These are phyloP conservation scores for Zygosaccharomyces siamensis DNA, from an alignment of 805 yeast genomes.

Conservation along the genomic window DNA sequence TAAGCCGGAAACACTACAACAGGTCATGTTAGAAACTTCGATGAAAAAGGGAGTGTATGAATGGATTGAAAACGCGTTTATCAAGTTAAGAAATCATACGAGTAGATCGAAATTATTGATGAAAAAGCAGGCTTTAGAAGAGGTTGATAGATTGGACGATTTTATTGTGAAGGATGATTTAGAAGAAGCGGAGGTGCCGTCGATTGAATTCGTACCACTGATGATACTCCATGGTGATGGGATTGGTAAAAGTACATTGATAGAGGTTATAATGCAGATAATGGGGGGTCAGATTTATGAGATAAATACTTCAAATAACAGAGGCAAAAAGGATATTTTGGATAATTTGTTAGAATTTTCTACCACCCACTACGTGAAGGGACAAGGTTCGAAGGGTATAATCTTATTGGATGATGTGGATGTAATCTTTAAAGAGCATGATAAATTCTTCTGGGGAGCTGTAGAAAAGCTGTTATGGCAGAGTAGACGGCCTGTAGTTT, in stretches of 20 bases:
- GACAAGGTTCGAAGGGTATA: conserved; percentile 47
- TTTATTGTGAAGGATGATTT: conserved; percentile 36
- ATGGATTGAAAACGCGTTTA: conserved; percentile 36
- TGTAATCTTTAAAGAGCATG: conserved; percentile 65
- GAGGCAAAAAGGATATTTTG: conserved; percentile 68
- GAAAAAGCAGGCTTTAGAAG: conserved; percentile 19
- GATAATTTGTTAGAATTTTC: conserved; percentile 69
- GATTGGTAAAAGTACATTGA: conserved; percentile 70
- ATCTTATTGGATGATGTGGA: conserved; percentile 86
- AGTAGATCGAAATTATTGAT: conserved; percentile 33
- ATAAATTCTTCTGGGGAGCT: conserved; percentile 75
- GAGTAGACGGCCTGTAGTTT: conserved; percentile 63
- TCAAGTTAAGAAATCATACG: conserved; percentile 32
- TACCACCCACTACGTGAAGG: conserved; percentile 75
- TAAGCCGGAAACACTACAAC: conserved; percentile 30
- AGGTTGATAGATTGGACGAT: conserved; percentile 29
- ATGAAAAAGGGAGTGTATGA: conserved; percentile 19
- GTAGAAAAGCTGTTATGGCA: conserved; percentile 55
- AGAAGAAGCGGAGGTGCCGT: conserved; percentile 21
- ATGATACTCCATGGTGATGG: conserved; percentile 69
- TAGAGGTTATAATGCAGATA: conserved; percentile 61
- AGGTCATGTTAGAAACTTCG: conserved; percentile 29
- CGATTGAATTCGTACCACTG: conserved; percentile 49
- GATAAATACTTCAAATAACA: conserved; percentile 64
- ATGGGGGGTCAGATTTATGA: conserved; percentile 73